These are phyloP conservation scores for Rhypophila decipiens DNA, from an alignment of 495 filamentous ascomycete genomes.

Conservation along the genomic window DNA sequence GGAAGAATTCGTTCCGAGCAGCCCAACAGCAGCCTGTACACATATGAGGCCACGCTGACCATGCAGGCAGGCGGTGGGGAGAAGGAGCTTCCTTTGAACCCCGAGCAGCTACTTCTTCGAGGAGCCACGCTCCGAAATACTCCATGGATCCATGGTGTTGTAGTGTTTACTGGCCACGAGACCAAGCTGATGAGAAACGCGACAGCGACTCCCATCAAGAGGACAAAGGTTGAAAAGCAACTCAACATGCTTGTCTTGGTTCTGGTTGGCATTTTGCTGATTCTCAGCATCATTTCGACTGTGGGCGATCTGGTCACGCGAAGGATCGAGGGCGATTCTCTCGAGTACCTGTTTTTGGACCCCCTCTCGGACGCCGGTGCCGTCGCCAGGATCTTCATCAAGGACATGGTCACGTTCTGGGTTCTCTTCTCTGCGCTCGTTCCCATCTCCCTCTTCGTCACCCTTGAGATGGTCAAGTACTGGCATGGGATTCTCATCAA, in stretches of 20 bases:
- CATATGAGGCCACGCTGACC: constrained; percentile 94
- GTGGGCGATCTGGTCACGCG: constrained; percentile 84
- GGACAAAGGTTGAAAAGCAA: constrained; percentile 87
- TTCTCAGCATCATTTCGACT: constrained; percentile 80
- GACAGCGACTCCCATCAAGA: constrained; percentile 94
- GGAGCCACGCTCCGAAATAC: constrained; percentile 95
- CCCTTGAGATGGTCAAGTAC: constrained; percentile 96
- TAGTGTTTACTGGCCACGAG: constrained; percentile 97
- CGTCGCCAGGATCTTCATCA: constrained; percentile 75
- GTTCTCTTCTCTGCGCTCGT: constrained; percentile 96
- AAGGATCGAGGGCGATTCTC: constrained; percentile 46
- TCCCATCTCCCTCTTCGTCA: constrained; percentile 96
- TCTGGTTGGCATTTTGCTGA: constrained; percentile 76
- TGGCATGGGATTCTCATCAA: constrained; percentile 96
- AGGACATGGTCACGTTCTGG: constrained; percentile 97
- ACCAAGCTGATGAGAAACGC: constrained; percentile 99
- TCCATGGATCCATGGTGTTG: constrained; percentile 93
- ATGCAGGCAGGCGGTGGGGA: constrained; percentile 91
- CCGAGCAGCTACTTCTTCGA: constrained; percentile 66
- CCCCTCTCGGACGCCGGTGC: constrained; percentile 33
- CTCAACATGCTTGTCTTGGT: constrained; percentile 91
- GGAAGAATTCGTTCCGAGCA: constrained; percentile 90
- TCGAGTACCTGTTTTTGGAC: constrained; percentile 67
- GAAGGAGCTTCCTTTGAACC: constrained; percentile 79
- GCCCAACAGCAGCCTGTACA: constrained; percentile 97